A percentile compares a stretch with the other conserved stretches of the same genome.
phyloP scores from a whole-genome alignment of 192 early-diverging fungal genomes.

The Glomus cerebriforme region DNA sequence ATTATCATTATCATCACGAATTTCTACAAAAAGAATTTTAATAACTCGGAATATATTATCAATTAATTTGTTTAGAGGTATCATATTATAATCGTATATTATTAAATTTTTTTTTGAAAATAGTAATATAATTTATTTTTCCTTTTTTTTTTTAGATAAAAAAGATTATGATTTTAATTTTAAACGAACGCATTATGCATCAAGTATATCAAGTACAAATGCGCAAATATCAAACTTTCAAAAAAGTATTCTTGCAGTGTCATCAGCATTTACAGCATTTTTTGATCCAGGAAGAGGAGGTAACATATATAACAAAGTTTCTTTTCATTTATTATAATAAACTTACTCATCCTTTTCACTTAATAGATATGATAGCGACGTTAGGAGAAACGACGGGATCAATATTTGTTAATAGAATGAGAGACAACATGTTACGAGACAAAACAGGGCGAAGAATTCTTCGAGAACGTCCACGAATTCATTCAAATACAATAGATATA shows the following conservation, averaged over 20 bases:
- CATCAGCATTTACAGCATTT: slow-evolving; percentile 75
- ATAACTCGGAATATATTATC: not conserved
- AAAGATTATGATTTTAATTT: not conserved
- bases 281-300: slow-evolving; percentile 73
- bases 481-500: slow-evolving; percentile 68
- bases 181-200: not conserved
- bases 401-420: slow-evolving; percentile 66
- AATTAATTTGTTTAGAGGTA: not conserved
- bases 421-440: slow-evolving; percentile 78
- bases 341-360: not conserved
- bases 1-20: not conserved
- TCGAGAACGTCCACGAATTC: slow-evolving; percentile 77
- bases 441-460: slow-evolving; percentile 81
- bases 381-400: slow-evolving; percentile 89
- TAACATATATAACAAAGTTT: slow-evolving; percentile 28
- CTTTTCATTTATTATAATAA: not conserved
- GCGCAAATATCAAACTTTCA: slow-evolving; percentile 63
- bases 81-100: not conserved
- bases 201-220: not conserved
- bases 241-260: slow-evolving; percentile 66
- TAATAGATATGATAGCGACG: slow-evolving; percentile 79
- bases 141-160: not conserved
- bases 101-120: not conserved
- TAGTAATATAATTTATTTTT: not conserved
- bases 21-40: not conserved